phyloP scores from a whole-genome alignment of 768 basidiomycete species.

The Auricularia heimuer region DNA sequence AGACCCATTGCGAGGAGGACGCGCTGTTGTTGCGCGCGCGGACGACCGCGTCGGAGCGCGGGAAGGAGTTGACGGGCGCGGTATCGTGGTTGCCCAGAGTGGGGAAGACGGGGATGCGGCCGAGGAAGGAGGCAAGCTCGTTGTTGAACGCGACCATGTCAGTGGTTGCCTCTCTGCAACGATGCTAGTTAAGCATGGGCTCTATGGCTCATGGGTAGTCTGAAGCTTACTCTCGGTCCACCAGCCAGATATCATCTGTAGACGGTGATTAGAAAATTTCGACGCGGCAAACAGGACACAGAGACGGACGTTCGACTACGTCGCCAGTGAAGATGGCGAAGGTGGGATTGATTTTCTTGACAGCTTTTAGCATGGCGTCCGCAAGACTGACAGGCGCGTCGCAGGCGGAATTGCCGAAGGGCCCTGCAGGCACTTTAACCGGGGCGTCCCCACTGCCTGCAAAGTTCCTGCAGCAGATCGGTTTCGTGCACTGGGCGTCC shows the following conservation, averaged over 20 bases:
- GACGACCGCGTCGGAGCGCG: conserved; percentile 19
- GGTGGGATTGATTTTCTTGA: conserved; percentile 22
- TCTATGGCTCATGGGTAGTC: neutral
- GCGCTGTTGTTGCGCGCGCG: conserved; percentile 24
- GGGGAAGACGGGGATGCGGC: conserved; percentile 34
- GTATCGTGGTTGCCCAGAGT: conserved; percentile 41
- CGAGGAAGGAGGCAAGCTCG: conserved; percentile 33
- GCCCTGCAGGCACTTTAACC: conserved; percentile 35
- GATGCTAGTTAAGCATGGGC: neutral
- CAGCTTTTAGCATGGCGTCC: conserved; percentile 39
- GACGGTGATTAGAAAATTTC: neutral
- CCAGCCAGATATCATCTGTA: conserved; percentile 41
- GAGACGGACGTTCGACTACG: conserved; percentile 42
- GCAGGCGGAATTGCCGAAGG: conserved; percentile 39
- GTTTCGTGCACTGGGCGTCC: conserved; percentile 50
- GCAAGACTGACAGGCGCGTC: conserved; percentile 42
- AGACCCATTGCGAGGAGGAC: conserved; percentile 42
- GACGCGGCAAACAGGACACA: neutral
- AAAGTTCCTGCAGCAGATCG: conserved; percentile 50
- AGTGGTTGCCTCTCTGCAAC: conserved; percentile 31
- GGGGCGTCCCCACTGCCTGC: conserved; percentile 25
- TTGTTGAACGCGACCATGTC: conserved; percentile 38
- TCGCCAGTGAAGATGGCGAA: conserved; percentile 60
- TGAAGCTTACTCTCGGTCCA: conserved; percentile 30
- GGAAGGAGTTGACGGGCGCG: conserved; percentile 50